These are phyloP conservation scores for Eucalyptus tenuipes DNA, from an alignment of 345 rosid species.

Conservation along the genomic window DNA sequence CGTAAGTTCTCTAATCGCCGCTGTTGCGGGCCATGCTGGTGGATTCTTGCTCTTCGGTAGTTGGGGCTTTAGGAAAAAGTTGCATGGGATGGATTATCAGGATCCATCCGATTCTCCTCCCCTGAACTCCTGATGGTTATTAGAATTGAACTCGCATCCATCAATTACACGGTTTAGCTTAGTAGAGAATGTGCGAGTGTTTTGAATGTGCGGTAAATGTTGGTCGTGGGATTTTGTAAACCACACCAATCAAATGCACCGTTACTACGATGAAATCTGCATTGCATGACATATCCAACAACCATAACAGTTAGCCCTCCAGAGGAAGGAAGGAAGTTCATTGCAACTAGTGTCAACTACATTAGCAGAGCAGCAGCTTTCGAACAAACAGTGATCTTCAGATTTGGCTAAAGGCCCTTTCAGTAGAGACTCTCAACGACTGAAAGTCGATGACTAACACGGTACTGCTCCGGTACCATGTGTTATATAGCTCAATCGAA, in stretches of 20 bases:
- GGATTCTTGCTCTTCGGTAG: conserved; percentile 17
- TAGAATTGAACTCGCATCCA: neutral
- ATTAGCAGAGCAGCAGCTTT: neutral
- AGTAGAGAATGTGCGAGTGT: neutral
- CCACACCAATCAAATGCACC: neutral
- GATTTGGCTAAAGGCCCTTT: neutral
- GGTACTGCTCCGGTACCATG: neutral
- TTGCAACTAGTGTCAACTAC: neutral
- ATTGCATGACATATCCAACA: neutral
- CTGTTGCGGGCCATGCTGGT: conserved; percentile 5
- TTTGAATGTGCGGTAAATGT: neutral
- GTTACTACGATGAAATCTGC: neutral
- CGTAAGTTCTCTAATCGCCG: conserved; percentile 4
- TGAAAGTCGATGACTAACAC: neutral
- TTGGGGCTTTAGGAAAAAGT: conserved; percentile 1
- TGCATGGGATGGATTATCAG: neutral
- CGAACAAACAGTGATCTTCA: neutral
- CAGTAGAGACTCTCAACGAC: neutral
- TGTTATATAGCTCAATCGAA: neutral
- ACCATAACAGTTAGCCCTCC: neutral
- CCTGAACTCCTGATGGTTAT: neutral
- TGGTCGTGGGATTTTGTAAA: neutral
- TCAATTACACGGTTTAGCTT: neutral
- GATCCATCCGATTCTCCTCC: neutral
- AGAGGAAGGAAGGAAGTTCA: neutral